These are phyloP conservation scores for Phytophthora crassamura DNA, from an alignment of 352 stramenopile species.

Conservation along the genomic window DNA sequence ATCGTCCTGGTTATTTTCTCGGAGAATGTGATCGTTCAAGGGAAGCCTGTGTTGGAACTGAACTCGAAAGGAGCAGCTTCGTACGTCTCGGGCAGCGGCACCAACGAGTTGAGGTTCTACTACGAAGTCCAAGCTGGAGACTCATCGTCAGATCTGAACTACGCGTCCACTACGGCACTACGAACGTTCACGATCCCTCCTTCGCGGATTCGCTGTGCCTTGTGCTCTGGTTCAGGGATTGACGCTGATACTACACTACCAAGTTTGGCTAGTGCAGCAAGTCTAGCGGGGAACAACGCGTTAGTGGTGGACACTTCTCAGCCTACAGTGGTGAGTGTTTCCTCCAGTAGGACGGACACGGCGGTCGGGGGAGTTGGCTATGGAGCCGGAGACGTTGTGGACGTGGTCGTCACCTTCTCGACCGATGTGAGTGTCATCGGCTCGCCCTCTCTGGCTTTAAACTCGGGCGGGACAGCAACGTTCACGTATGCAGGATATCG, in stretches of 20 bases:
- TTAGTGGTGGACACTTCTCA: slow-evolving; percentile 52
- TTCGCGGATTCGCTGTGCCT: slow-evolving; percentile 33
- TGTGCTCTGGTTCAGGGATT: slow-evolving; percentile 31
- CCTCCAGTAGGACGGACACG: slow-evolving; percentile 49
- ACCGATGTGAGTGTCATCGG: slow-evolving; percentile 58
- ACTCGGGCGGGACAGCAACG: slow-evolving; percentile 50
- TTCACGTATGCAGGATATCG: slow-evolving; percentile 65
- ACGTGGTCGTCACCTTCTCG: slow-evolving; percentile 73
- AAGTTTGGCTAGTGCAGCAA: slow-evolving; percentile 21
- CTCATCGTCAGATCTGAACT: slow-evolving; percentile 52
- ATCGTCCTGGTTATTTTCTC: slow-evolving; percentile 66
- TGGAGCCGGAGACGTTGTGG: slow-evolving; percentile 71
- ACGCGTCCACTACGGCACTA: slow-evolving; percentile 51
- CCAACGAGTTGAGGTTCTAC: slow-evolving; percentile 60
- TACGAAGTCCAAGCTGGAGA: slow-evolving; percentile 70
- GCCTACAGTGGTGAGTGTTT: slow-evolving; percentile 52
- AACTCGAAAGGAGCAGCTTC: slow-evolving; percentile 67
- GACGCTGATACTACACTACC: slow-evolving; percentile 55
- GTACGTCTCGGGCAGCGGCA: slow-evolving; percentile 57
- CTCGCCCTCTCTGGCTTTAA: slow-evolving; percentile 50
- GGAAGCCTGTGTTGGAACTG: slow-evolving; percentile 63
- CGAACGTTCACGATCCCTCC: slow-evolving; percentile 29
- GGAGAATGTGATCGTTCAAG: slow-evolving; percentile 52
- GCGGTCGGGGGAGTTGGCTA: slow-evolving; percentile 46
- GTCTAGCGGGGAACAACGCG: slow-evolving; percentile 36